Percentiles rank a stretch among this genome's conserved stretches.
phyloP scores from a whole-genome alignment of 169 alveolate species.

The Plasmodium vinckei region DNA sequence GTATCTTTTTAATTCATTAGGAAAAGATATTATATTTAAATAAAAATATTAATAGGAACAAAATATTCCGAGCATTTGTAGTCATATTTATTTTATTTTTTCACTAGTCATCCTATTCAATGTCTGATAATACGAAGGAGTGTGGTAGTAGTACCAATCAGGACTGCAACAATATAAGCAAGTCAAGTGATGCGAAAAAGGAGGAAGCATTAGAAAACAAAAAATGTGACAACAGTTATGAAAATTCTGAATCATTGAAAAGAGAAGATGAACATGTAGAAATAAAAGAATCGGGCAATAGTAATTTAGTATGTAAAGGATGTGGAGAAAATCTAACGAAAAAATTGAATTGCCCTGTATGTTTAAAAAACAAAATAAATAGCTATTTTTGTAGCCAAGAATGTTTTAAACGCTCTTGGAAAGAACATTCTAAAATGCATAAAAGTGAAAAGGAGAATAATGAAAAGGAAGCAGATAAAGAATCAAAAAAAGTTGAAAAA shows the following conservation, averaged over 20 bases:
- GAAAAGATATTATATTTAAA: no score
- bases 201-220: neutral
- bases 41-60: no score
- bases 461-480: constrained; percentile 5
- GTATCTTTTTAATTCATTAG: no score
- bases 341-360: constrained; percentile 84
- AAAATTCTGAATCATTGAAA: neutral
- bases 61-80: no score
- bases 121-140: no score
- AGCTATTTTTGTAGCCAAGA: constrained; percentile 95
- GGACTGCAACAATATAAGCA: neutral
- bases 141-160: neutral
- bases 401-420: constrained; percentile 95
- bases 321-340: constrained; percentile 76
- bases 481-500: neutral
- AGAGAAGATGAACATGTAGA: neutral
- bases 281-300: neutral
- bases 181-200: neutral
- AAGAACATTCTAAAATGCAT: constrained; percentile 91
- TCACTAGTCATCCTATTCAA: no score
- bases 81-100: no score
- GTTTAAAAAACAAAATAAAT: constrained; percentile 75
- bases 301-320: constrained; percentile 71
- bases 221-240: neutral
- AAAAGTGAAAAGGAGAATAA: constrained; percentile 77